Base-by-base conservation (phyloP, 805 yeast genomes). In the Kodamaea neixiangensis region DNA sequence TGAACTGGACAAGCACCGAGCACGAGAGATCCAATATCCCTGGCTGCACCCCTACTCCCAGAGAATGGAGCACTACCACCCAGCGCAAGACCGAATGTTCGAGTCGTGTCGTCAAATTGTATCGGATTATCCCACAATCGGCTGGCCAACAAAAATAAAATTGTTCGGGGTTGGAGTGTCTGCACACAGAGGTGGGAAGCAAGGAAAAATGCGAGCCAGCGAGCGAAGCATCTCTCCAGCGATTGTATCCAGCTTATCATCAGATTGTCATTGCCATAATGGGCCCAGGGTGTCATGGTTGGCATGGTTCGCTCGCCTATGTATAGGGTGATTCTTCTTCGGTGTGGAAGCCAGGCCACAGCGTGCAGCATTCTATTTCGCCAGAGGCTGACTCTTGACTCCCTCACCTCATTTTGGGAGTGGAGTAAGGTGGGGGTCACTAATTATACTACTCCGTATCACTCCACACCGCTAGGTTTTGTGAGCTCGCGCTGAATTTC, bases 341-440 rank as follows among this genome's bases (percentile, higher is more conserved):
- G n/a, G n/a, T n/a, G n/a, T n/a, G n/a, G 31, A 25, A 25, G 11
- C 31, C 31, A 9, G 11, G 13, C 7, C 10, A 25, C 3, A 10
- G 13, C 5, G 11, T 25, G 13, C 31, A 25, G 11, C 31, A 25
- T 25, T 25, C 31, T 25, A 25, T 25, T 25, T 25, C 11, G 11
- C 7, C 31, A 13, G 11, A 25, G 31, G 31, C 31, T 25, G 31
- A 25, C 31, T 25, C 31, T 25, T 25, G 31, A 25, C 31, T 25
- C 31, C 31, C 31, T 40, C 33, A 20, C 44, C 33, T 22, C 44
- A 40, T 19, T 40, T 22, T 40, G 17, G 18, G 34, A 42, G 45
- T 33, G 45, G 45, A 42, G 46, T 34, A 44, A 41, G 39, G 46
- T 44, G 46, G 46, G 41, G 46, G 46, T 44, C 34, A 18, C 46